A percentile compares a stretch with the other conserved stretches of the same genome.
These are phyloP conservation scores for Russula emetica DNA, from an alignment of 768 basidiomycete genomes.

Conservation along the genomic window DNA sequence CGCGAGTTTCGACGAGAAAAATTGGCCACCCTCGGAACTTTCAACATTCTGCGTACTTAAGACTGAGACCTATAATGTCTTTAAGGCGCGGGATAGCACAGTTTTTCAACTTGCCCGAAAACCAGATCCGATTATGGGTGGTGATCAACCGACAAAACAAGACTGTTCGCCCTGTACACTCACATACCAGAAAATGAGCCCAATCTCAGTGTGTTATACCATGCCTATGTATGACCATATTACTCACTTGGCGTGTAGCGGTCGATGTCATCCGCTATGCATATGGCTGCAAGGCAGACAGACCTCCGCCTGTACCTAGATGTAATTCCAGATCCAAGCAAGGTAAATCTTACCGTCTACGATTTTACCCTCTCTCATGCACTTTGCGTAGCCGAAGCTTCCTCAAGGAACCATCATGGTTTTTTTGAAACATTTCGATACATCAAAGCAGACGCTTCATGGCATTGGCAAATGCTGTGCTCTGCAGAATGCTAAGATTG, in stretches of 20 bases:
- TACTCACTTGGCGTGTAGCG: constrained; percentile 44
- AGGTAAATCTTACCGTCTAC: constrained; percentile 42
- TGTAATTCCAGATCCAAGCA: constrained; percentile 73
- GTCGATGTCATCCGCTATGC: constrained; percentile 96
- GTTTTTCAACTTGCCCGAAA: constrained; percentile 82
- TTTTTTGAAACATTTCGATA: constrained; percentile 98
- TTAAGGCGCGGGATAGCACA: constrained; percentile 89
- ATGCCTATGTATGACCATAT: not conserved
- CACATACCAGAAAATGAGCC: constrained; percentile 94
- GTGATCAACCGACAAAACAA: constrained; percentile 99
- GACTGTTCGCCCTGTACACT: constrained; percentile 95
- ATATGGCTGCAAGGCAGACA: constrained; percentile 93
- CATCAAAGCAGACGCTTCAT: constrained; percentile 78
- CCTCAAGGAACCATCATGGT: constrained; percentile 89
- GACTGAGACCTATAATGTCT: constrained; percentile 84
- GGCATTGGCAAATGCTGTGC: constrained; percentile 91
- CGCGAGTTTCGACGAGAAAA: constrained; percentile 95
- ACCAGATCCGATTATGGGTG: constrained; percentile 92
- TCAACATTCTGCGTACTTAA: constrained; percentile 95
- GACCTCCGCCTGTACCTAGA: constrained; percentile 95
- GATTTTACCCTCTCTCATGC: constrained; percentile 15
- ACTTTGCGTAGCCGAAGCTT: constrained; percentile 55
- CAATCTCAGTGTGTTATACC: constrained; percentile 64
- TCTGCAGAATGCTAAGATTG: constrained; percentile 78
- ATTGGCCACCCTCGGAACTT: constrained; percentile 91